phyloP scores from a whole-genome alignment of 768 basidiomycete genomes.

The Obba rivulosa region DNA sequence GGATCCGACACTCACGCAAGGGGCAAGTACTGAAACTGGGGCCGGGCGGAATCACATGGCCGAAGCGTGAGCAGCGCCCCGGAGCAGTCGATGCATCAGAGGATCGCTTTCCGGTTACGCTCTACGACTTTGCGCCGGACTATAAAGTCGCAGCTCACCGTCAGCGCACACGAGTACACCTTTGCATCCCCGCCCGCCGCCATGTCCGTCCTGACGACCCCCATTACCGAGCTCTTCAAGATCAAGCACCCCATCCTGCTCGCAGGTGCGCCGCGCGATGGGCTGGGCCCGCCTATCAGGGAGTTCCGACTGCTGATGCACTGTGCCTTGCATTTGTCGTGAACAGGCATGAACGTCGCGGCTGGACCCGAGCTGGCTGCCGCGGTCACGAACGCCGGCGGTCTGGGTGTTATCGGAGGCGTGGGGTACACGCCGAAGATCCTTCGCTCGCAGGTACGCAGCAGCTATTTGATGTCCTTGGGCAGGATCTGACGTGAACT shows the following conservation, averaged over 20 bases:
- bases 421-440: constrained; percentile 82
- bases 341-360: constrained; percentile 60
- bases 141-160: background rate
- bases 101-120: background rate
- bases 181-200: constrained; percentile 1
- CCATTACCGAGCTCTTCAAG: constrained; percentile 84
- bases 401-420: constrained; percentile 89
- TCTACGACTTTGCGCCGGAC: background rate
- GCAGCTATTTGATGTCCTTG: background rate
- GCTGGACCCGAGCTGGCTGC: constrained; percentile 83
- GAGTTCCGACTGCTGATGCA: background rate
- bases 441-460: constrained; percentile 65
- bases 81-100: background rate
- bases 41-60: background rate
- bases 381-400: constrained; percentile 91
- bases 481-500: background rate
- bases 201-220: constrained; percentile 70
- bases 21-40: no score
- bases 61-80: background rate
- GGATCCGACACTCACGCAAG: no score
- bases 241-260: constrained; percentile 87
- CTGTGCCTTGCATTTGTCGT: no score
- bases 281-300: background rate
- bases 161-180: background rate
- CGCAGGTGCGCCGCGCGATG: constrained; percentile 44